A percentile compares a stretch with the other conserved stretches of the same genome.
phyloP scores from a whole-genome alignment of 306 rosid species.

The Cicer judaicum region DNA sequence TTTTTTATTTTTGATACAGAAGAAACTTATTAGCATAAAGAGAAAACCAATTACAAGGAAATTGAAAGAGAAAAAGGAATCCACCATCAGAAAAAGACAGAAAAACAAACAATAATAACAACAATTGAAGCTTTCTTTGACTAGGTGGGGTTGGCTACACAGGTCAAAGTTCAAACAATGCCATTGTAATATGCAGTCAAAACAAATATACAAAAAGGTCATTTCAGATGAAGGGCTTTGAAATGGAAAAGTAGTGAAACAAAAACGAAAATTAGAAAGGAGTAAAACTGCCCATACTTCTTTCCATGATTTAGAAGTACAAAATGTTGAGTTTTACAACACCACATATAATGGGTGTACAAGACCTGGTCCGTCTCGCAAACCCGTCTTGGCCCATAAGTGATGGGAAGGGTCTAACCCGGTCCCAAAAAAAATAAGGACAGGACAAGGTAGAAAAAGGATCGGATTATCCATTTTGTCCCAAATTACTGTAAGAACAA shows the following conservation, averaged over 20 bases:
- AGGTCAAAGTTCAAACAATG: not conserved
- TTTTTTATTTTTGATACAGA: not conserved
- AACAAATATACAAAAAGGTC: not conserved
- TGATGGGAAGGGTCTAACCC: too few species aligned
- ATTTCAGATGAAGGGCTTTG: not conserved
- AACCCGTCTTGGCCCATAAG: too few species aligned
- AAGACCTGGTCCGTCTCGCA: too few species aligned
- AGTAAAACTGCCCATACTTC: not conserved
- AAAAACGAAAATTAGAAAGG: not conserved
- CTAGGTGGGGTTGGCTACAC: not conserved
- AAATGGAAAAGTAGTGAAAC: not conserved
- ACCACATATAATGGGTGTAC: too few species aligned
- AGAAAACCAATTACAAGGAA: not conserved
- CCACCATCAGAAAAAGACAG: not conserved
- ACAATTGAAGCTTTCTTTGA: not conserved
- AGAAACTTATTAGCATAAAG: not conserved
- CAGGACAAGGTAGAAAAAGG: too few species aligned
- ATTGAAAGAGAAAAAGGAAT: not conserved
- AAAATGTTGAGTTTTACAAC: not conserved
- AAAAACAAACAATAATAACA: not conserved
- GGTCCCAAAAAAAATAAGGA: too few species aligned
- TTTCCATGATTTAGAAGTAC: not conserved
- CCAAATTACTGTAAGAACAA: too few species aligned
- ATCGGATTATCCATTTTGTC: too few species aligned
- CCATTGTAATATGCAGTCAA: slow-evolving; percentile 1